phyloP scores from a whole-genome alignment of 257 asterid species.

The Apocynum venetum region DNA sequence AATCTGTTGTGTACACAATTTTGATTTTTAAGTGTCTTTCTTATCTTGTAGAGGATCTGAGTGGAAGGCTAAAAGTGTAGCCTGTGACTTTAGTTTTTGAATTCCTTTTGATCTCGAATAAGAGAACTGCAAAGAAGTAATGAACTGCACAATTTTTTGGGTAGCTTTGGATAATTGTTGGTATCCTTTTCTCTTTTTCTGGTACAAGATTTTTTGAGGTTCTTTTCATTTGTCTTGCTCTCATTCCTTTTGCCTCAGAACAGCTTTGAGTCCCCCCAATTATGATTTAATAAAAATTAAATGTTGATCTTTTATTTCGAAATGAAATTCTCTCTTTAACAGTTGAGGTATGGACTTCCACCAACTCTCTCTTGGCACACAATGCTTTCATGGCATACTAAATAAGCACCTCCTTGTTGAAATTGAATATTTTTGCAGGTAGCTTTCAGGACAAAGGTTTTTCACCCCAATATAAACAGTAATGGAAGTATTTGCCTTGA shows the following conservation, averaged over 20 bases:
- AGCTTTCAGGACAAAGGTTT: constrained; percentile 44
- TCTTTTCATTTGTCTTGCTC: not conserved
- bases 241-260: not conserved
- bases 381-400: not conserved
- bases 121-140: not conserved
- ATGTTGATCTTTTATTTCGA: not conserved
- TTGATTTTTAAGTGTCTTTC: not conserved
- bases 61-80: not conserved
- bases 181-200: not conserved
- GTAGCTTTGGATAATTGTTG: not conserved
- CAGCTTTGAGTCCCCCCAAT: not conserved
- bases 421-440: constrained; percentile 26
- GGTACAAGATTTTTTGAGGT: no score
- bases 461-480: constrained; percentile 42
- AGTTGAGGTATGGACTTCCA: not conserved
- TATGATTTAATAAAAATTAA: not conserved
- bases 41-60: not conserved
- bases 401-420: not conserved
- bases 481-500: constrained; percentile 45
- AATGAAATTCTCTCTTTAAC: not conserved
- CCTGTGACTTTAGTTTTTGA: not conserved
- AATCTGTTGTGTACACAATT: not conserved
- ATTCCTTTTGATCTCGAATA: not conserved
- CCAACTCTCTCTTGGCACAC: not conserved
- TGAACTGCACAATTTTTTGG: not conserved